These are phyloP conservation scores for Paramyrothecium sp. DNA, from an alignment of 2,329 filamentous ascomycete genomes.

Conservation along the genomic window DNA sequence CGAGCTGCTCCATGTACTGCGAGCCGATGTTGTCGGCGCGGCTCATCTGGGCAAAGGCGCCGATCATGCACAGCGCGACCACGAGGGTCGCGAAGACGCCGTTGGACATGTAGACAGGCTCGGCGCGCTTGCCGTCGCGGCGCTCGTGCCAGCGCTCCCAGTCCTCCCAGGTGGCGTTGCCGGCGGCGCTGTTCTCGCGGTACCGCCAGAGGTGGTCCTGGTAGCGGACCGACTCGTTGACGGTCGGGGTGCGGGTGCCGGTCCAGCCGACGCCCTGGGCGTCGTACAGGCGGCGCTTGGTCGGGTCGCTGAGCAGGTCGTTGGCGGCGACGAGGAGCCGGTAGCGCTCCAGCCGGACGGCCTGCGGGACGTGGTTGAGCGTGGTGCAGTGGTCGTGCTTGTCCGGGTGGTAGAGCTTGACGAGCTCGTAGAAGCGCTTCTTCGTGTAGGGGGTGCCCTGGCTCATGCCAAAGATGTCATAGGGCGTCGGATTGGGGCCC, in stretches of 20 bases:
- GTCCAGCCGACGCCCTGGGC: constrained; percentile 79
- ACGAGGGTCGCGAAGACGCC: constrained; percentile 72
- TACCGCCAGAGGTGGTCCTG: constrained; percentile 49
- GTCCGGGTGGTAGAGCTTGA: constrained; percentile 96
- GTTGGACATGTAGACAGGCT: constrained; percentile 71
- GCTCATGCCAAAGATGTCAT: constrained; percentile 73
- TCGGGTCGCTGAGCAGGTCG: constrained; percentile 78
- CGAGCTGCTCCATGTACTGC: constrained; percentile 64
- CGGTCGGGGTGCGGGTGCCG: constrained; percentile 53
- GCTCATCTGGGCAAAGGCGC: constrained; percentile 69
- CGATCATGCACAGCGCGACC: constrained; percentile 65
- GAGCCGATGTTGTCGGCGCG: constrained; percentile 63
- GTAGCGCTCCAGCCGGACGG: constrained; percentile 80
- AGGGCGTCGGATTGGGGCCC: constrained; percentile 67
- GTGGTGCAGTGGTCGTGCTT: constrained; percentile 37
- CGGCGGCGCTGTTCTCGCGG: constrained; percentile 45
- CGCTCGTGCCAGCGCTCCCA: constrained; percentile 79
- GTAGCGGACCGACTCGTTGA: constrained; percentile 31
- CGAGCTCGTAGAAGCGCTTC: constrained; percentile 80
- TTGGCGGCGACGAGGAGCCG: constrained; percentile 85
- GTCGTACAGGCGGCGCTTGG: constrained; percentile 80
- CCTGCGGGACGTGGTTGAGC: constrained; percentile 38
- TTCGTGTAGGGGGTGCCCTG: constrained; percentile 75
- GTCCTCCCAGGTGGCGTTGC: constrained; percentile 96
- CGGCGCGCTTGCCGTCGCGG: constrained; percentile 42